Conservation (phyloP, 2,329 filamentous ascomycete genomes). For the Pestalotiopsis sp. region DNA sequence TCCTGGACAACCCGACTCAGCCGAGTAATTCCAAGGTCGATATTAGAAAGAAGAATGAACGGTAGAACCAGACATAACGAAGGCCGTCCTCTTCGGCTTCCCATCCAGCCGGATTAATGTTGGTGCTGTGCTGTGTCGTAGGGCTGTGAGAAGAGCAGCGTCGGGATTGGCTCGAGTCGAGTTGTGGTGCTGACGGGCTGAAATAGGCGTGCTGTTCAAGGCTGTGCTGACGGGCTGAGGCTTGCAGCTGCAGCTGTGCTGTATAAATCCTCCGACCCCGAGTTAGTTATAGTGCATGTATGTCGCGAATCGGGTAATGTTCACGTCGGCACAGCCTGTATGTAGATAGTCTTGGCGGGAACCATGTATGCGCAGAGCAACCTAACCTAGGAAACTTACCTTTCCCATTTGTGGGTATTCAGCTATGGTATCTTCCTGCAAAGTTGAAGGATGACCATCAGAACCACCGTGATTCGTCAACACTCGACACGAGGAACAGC, state of each 20-base stretch:
- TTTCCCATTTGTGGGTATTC: background rate
- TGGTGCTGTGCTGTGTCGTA: background rate
- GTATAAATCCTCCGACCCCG: background rate
- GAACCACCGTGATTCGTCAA: background rate
- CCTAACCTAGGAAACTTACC: background rate
- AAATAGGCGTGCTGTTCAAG: background rate
- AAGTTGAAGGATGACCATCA: background rate
- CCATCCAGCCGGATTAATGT: slow-evolving; percentile 1
- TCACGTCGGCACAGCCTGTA: background rate
- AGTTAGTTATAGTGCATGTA: background rate
- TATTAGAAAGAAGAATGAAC: background rate
- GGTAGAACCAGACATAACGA: background rate
- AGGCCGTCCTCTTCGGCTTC: background rate
- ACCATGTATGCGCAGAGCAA: background rate
- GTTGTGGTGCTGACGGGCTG: background rate
- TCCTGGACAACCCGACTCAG: too few relatives aligned
- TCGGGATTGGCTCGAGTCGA: background rate
- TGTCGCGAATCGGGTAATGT: background rate
- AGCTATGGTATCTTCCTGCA: background rate
- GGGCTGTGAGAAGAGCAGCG: background rate
- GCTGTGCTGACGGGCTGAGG: slow-evolving; percentile 5
- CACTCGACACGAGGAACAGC: background rate
- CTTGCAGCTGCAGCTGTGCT: background rate
- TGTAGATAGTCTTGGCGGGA: background rate
- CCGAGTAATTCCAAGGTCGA: background rate